A percentile compares a stretch with the other conserved stretches of the same genome.
phyloP scores from a whole-genome alignment of 2,329 filamentous ascomycete genomes.

The Herpotrichia juniperi region DNA sequence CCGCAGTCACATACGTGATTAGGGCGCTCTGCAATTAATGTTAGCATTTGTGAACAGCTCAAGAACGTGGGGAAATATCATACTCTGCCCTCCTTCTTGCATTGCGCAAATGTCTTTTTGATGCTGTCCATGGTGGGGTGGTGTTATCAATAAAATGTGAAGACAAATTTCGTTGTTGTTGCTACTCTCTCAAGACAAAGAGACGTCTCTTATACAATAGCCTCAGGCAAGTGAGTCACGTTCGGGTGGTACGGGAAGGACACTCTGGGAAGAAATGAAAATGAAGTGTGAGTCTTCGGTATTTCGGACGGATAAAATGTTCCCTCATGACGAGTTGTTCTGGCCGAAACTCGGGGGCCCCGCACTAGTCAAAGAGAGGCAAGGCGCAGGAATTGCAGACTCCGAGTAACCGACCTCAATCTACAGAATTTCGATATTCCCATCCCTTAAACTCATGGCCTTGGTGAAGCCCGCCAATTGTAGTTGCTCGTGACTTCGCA shows the following conservation, averaged over 20 bases:
- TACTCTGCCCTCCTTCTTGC: constrained; percentile 57
- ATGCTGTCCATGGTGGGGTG: constrained; percentile 52
- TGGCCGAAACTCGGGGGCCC: no score
- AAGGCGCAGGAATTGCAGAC: no score
- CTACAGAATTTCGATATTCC: no score
- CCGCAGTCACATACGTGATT: constrained; percentile 95
- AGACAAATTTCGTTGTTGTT: neutral
- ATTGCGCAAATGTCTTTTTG: constrained; percentile 57
- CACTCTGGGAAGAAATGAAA: neutral
- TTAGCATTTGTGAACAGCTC: constrained; percentile 12
- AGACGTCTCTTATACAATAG: neutral
- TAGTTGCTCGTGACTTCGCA: no score
- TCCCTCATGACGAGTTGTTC: neutral
- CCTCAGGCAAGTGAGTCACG: neutral
- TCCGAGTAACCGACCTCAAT: no score
- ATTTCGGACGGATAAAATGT: neutral
- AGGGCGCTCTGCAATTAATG: constrained; percentile 69
- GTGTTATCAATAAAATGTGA: constrained; percentile 1
- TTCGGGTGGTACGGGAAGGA: neutral
- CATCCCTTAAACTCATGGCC: no score
- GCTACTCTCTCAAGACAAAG: neutral
- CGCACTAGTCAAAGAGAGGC: no score
- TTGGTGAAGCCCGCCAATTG: no score
- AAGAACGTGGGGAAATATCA: constrained; percentile 3
- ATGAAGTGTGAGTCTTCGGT: neutral